Evolutionary conservation across 441 rosid species (phyloP).

Genomic region (Oxalis stricta): DNA sequence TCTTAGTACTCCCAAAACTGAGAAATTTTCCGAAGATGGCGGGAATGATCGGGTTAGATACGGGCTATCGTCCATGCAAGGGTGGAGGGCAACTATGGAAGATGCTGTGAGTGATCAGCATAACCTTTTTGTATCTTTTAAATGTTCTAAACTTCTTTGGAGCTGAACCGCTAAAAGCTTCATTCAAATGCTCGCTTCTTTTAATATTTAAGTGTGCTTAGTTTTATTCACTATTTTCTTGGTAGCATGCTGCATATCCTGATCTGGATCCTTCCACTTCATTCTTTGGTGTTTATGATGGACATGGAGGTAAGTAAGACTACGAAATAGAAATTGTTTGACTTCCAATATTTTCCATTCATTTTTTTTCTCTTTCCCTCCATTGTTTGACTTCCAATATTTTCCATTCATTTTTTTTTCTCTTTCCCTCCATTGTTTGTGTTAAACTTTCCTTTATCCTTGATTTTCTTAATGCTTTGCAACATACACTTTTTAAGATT

Average conservation of each 20-base stretch:
- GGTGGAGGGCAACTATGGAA: conserved; percentile 98
- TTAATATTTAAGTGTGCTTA: background rate
- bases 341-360: background rate
- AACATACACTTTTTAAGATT: background rate
- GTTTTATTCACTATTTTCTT: conserved; percentile 9
- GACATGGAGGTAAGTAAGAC: conserved; percentile 86
- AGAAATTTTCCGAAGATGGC: conserved; percentile 83
- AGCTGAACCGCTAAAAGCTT: background rate
- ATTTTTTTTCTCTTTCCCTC: no score
- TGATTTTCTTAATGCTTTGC: background rate
- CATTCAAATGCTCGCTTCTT: background rate
- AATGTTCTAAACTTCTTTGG: background rate
- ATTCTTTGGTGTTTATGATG: conserved; percentile 95
- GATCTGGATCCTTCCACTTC: conserved; percentile 66
- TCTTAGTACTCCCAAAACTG: conserved; percentile 87
- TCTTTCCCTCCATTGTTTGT: no score
- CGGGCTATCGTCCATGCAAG: conserved; percentile 97
- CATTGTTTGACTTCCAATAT: no score
- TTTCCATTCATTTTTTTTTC: background rate
- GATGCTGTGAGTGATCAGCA: conserved; percentile 66
- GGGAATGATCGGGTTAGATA: conserved; percentile 63
- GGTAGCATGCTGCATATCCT: conserved; percentile 76
- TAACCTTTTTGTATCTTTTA: background rate
- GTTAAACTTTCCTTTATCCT: no score
- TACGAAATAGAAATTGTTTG: no score